Evolutionary conservation across 1,284 basidiomycete genomes (phyloP).

Genomic region (Boletus nobilissimus): DNA sequence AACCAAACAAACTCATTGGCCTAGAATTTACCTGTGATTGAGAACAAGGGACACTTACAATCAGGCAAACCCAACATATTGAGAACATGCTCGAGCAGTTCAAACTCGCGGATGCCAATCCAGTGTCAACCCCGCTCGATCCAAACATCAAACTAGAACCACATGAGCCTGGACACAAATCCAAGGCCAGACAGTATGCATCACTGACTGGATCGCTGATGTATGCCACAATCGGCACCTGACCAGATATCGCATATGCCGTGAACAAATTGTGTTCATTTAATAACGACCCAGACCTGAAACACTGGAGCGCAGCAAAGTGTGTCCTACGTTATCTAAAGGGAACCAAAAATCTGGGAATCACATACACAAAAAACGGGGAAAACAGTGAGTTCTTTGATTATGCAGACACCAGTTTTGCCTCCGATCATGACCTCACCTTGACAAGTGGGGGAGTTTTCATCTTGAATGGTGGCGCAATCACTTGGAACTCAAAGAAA

Average conservation of each 20-base stretch:
- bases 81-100: no score
- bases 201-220: no score
- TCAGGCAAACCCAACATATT: no score
- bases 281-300: background rate
- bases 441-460: background rate
- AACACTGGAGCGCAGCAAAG: background rate
- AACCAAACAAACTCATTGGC: no score
- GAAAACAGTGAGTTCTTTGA: background rate
- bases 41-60: no score
- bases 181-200: no score
- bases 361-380: background rate
- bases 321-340: background rate
- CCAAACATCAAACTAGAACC: background rate
- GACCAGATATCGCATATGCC: background rate
- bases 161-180: no score
- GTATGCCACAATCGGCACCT: background rate
- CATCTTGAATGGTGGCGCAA: background rate
- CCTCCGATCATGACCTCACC: background rate
- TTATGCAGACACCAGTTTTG: background rate
- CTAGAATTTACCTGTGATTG: no score
- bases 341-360: background rate
- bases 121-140: background rate
- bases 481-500: background rate
- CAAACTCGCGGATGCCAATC: no score
- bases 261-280: background rate